Conservation (phyloP, 2,329 filamentous ascomycete species). For the Colletotrichum sp. region DNA sequence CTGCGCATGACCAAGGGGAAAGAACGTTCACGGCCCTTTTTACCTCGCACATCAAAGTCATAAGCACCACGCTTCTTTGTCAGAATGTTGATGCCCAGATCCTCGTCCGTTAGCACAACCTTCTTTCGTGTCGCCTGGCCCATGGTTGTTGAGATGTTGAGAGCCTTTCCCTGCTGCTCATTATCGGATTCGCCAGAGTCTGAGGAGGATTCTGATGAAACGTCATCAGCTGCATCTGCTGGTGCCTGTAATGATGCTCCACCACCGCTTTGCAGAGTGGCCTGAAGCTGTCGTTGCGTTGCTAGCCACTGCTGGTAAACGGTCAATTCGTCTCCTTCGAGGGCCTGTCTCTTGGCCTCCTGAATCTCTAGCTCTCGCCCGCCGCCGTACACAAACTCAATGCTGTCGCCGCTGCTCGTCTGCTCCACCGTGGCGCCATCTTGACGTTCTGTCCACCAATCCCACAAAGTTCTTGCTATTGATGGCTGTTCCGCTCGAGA, state of each 20-base stretch:
- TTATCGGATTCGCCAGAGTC: constrained; percentile 88
- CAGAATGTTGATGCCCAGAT: constrained; percentile 89
- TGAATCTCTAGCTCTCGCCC: constrained; percentile 66
- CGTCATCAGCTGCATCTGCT: constrained; percentile 80
- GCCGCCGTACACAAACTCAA: constrained; percentile 71
- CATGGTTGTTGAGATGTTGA: constrained; percentile 87
- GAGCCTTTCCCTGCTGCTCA: constrained; percentile 87
- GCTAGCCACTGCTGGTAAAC: constrained; percentile 93
- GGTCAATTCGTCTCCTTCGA: constrained; percentile 77
- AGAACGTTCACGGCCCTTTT: constrained; percentile 90
- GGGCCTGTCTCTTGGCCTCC: constrained; percentile 65
- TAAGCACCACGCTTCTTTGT: constrained; percentile 89
- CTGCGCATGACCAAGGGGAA: constrained; percentile 86
- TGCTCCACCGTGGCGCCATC: constrained; percentile 68
- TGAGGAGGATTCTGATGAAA: constrained; percentile 84
- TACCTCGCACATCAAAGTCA: constrained; percentile 90
- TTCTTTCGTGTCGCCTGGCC: constrained; percentile 87
- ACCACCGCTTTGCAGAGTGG: constrained; percentile 74
- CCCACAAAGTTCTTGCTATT: constrained; percentile 79
- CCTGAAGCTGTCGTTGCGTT: constrained; percentile 85
- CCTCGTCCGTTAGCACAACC: constrained; percentile 84
- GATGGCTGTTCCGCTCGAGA: constrained; percentile 53
- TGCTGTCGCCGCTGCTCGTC: constrained; percentile 55
- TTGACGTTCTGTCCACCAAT: constrained; percentile 74
- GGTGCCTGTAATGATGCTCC: constrained; percentile 71